phyloP scores from a whole-genome alignment of 2,329 filamentous ascomycete species.

The Laburnicola sp. region DNA sequence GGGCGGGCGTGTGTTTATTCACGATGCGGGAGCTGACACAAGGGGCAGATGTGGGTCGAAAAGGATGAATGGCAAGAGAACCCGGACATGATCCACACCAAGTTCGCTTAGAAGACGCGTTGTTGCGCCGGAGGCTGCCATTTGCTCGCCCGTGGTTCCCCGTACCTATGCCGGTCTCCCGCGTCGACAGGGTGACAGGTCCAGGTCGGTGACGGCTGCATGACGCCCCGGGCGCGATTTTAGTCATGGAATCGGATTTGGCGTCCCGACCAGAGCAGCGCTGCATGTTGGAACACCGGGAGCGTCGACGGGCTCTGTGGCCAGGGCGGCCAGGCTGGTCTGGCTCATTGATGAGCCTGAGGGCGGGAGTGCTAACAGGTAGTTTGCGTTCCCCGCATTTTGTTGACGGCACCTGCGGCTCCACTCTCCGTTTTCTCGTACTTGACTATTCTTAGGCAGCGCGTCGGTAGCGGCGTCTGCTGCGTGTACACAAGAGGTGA shows the following conservation, averaged over 20 bases:
- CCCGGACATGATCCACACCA: slow-evolving; percentile 97
- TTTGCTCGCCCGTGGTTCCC: slow-evolving; percentile 22
- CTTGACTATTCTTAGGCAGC: slow-evolving; percentile 26
- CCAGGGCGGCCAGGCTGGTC: slow-evolving; percentile 26
- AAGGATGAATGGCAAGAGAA: slow-evolving; percentile 99
- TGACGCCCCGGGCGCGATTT: slow-evolving; percentile 34
- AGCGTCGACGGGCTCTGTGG: slow-evolving; percentile 16
- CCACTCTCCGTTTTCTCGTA: slow-evolving; percentile 38
- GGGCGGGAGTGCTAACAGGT: slow-evolving; percentile 36
- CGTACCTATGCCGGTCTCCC: slow-evolving; percentile 28
- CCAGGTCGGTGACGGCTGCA: slow-evolving; percentile 30
- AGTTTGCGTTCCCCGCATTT: slow-evolving; percentile 44
- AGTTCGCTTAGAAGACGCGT: slow-evolving; percentile 71
- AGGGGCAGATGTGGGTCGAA: slow-evolving; percentile 92
- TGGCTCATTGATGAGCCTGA: neutral
- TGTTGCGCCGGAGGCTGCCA: slow-evolving; percentile 25
- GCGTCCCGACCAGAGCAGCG: slow-evolving; percentile 28
- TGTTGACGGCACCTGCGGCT: slow-evolving; percentile 17
- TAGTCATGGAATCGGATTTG: slow-evolving; percentile 43
- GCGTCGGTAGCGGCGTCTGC: slow-evolving; percentile 23
- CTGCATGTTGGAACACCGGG: slow-evolving; percentile 25
- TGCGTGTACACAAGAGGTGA: slow-evolving; percentile 13
- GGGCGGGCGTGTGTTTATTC: no score
- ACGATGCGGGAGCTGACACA: slow-evolving; percentile 32
- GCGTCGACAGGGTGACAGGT: slow-evolving; percentile 33